Evolutionary conservation across 441 rosid species (phyloP).

Genomic region (Croton setiger): DNA sequence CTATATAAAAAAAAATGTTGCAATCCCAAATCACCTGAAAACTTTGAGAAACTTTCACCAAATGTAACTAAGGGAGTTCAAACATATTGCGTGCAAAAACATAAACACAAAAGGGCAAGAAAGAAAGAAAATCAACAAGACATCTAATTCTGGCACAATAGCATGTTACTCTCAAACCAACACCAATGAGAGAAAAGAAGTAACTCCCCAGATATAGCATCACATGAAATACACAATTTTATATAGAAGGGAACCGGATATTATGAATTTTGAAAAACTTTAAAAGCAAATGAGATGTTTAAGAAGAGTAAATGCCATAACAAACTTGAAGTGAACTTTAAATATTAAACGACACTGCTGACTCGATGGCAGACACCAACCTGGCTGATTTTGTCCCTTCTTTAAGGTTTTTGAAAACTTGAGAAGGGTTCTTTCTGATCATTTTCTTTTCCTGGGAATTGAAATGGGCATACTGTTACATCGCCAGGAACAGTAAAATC

Average conservation of each 20-base stretch:
- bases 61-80: not conserved
- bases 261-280: too few relatives aligned
- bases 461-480: not conserved
- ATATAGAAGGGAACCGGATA: not conserved
- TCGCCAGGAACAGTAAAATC: not conserved
- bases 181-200: not conserved
- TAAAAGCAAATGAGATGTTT: not conserved
- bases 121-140: not conserved
- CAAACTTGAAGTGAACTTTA: not conserved
- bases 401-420: not conserved
- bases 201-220: not conserved
- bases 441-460: not conserved
- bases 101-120: not conserved
- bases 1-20: not conserved
- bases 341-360: not conserved
- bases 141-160: not conserved
- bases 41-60: constrained; percentile 2
- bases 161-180: not conserved
- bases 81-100: not conserved
- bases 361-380: not conserved
- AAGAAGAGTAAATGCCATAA: not conserved
- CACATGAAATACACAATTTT: not conserved
- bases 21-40: not conserved
- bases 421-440: not conserved
- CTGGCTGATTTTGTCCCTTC: not conserved